Conservation (phyloP, 2,329 filamentous ascomycete genomes). For the Whalleya microplaca region DNA sequence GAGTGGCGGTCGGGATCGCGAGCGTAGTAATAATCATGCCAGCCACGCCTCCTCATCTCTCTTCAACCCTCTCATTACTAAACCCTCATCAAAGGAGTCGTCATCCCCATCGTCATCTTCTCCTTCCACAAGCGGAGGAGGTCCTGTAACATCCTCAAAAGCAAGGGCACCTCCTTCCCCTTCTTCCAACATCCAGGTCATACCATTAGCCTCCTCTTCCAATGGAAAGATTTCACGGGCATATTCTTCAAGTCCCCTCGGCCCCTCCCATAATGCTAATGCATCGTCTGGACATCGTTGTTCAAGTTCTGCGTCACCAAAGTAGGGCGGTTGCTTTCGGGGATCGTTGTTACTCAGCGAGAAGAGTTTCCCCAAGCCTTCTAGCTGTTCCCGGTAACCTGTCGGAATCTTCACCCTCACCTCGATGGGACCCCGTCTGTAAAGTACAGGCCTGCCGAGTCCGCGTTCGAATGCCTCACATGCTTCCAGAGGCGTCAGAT, state of each 20-base stretch:
- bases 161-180: conserved; percentile 51
- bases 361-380: conserved; percentile 67
- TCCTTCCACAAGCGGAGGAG: conserved; percentile 23
- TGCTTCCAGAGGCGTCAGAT: conserved; percentile 80
- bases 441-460: conserved; percentile 76
- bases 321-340: conserved; percentile 64
- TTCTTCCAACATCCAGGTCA: conserved; percentile 83
- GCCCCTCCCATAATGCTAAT: conserved; percentile 86
- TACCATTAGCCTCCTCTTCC: conserved; percentile 91
- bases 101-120: conserved; percentile 50
- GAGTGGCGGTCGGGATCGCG: background rate
- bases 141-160: conserved; percentile 38
- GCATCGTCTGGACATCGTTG: conserved; percentile 73
- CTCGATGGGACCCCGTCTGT: conserved; percentile 78
- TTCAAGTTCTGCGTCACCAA: conserved; percentile 61
- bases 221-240: conserved; percentile 91
- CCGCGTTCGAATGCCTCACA: conserved; percentile 81
- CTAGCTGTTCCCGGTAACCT: conserved; percentile 87
- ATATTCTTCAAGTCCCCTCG: conserved; percentile 90
- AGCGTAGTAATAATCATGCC: conserved; percentile 40
- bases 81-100: conserved; percentile 60
- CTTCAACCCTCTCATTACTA: conserved; percentile 61
- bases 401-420: conserved; percentile 83
- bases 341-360: conserved; percentile 54
- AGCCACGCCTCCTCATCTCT: conserved; percentile 64